Conservation (phyloP, 306 rosid species). For the Cercis canadensis region DNA sequence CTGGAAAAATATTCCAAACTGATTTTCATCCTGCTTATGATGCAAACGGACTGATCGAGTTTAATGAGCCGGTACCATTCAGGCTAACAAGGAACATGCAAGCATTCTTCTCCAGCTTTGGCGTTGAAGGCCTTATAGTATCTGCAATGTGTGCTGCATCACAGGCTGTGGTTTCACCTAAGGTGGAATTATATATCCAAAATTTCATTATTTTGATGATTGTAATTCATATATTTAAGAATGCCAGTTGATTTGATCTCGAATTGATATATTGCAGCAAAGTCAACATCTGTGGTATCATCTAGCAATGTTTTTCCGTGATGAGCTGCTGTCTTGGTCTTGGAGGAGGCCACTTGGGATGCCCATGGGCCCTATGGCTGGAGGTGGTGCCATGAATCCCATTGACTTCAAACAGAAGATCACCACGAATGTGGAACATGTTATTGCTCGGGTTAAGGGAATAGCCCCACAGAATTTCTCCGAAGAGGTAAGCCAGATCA, state of each 20-base stretch:
- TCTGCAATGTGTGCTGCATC: slow-evolving; percentile 99
- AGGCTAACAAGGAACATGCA: slow-evolving; percentile 98
- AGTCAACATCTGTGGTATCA: slow-evolving; percentile 97
- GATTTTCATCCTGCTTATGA: slow-evolving; percentile 99
- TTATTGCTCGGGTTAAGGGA: slow-evolving; percentile 73
- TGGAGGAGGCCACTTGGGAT: slow-evolving; percentile 99
- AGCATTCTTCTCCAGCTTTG: slow-evolving; percentile 89
- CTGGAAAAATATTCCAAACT: slow-evolving; percentile 96
- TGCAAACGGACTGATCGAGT: slow-evolving; percentile 89
- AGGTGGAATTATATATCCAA: slow-evolving; percentile 43
- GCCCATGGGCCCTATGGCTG: slow-evolving; percentile 81
- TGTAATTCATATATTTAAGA: slow-evolving; percentile 26
- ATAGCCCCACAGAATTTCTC: slow-evolving; percentile 88
- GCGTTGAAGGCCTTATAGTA: slow-evolving; percentile 97
- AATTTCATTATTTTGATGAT: slow-evolving; percentile 9
- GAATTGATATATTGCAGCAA: slow-evolving; percentile 76
- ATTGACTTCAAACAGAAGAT: slow-evolving; percentile 89
- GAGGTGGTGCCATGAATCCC: slow-evolving; percentile 82
- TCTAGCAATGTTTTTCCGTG: slow-evolving; percentile 98
- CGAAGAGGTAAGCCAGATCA: slow-evolving; percentile 73
- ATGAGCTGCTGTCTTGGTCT: slow-evolving; percentile 97
- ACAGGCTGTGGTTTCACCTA: slow-evolving; percentile 94
- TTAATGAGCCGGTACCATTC: slow-evolving; percentile 96
- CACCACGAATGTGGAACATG: slow-evolving; percentile 82
- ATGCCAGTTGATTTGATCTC: slow-evolving; percentile 22